These are phyloP conservation scores for Scutellaria barbata DNA, from an alignment of 257 asterid species.

Conservation along the genomic window DNA sequence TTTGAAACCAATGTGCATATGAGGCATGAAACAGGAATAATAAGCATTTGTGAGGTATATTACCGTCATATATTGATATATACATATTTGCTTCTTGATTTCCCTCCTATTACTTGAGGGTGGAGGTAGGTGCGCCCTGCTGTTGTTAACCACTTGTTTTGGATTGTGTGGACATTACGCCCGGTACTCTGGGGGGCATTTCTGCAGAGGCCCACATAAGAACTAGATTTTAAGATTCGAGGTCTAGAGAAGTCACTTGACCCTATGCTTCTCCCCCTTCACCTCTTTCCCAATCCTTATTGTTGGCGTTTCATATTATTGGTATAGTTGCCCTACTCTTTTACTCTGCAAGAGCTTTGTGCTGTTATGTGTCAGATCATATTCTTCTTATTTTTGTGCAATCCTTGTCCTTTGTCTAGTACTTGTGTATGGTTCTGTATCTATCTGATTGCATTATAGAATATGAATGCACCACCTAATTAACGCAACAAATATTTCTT, in stretches of 20 bases:
- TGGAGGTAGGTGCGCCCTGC: too few species aligned
- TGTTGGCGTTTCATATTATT: background rate
- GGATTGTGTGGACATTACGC: background rate
- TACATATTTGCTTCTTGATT: too few species aligned
- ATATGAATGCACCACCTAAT: background rate
- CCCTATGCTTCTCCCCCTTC: constrained; percentile 24
- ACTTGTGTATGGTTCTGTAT: background rate
- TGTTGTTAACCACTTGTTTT: too few species aligned
- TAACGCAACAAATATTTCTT: constrained; percentile 24
- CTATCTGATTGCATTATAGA: background rate
- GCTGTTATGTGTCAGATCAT: constrained; percentile 8
- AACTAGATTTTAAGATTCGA: background rate
- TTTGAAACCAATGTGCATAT: too few species aligned
- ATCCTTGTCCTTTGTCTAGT: background rate
- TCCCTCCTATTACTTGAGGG: too few species aligned
- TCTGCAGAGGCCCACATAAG: background rate
- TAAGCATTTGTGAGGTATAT: too few species aligned
- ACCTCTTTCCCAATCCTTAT: constrained; percentile 2
- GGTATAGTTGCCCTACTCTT: constrained; percentile 17
- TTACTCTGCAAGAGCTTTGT: constrained; percentile 5
- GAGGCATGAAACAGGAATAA: too few species aligned
- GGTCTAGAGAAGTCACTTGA: background rate
- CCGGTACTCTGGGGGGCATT: background rate
- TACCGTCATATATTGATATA: too few species aligned
- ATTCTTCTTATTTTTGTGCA: background rate